Conservation (phyloP, 2,329 filamentous ascomycete species). For the Didymosphaeria variabile region DNA sequence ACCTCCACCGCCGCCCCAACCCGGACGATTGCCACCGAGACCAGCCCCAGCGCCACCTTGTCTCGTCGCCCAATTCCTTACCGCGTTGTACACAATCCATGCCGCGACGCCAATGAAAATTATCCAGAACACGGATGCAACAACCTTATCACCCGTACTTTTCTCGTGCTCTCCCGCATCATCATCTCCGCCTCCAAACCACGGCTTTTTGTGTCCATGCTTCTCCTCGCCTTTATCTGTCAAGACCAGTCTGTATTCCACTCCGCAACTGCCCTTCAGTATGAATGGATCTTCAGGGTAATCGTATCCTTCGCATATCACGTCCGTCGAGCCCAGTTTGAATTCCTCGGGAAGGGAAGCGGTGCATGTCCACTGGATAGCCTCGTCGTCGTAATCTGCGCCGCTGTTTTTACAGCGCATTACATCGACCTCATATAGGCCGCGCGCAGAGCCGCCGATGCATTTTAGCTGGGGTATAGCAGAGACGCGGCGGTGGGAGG, state of each 20-base stretch:
- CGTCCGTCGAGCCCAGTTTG: slow-evolving; percentile 85
- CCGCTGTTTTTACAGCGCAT: slow-evolving; percentile 93
- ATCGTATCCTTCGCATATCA: slow-evolving; percentile 89
- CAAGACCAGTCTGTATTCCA: slow-evolving; percentile 83
- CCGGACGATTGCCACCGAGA: slow-evolving; percentile 39
- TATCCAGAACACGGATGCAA: slow-evolving; percentile 64
- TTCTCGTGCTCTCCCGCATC: slow-evolving; percentile 42
- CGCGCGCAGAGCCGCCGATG: slow-evolving; percentile 67
- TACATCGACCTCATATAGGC: slow-evolving; percentile 76
- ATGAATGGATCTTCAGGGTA: slow-evolving; percentile 81
- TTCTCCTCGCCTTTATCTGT: slow-evolving; percentile 78
- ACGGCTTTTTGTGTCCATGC: slow-evolving; percentile 67
- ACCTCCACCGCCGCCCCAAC: slow-evolving; percentile 52
- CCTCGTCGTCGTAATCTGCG: slow-evolving; percentile 79
- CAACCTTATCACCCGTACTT: slow-evolving; percentile 40
- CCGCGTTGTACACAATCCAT: slow-evolving; percentile 71
- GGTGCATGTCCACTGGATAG: slow-evolving; percentile 93
- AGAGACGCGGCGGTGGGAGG: slow-evolving; percentile 77
- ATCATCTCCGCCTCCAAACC: slow-evolving; percentile 47
- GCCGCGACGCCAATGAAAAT: slow-evolving; percentile 68
- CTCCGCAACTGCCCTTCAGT: slow-evolving; percentile 90
- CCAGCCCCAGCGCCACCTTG: slow-evolving; percentile 32
- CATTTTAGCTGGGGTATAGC: slow-evolving; percentile 80
- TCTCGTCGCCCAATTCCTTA: slow-evolving; percentile 37
- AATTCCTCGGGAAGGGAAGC: slow-evolving; percentile 69